Percentiles rank a stretch among this genome's conserved stretches.
Conservation (phyloP, 371 early-diverging fungal species). For the Saksenaea vasiformis region DNA sequence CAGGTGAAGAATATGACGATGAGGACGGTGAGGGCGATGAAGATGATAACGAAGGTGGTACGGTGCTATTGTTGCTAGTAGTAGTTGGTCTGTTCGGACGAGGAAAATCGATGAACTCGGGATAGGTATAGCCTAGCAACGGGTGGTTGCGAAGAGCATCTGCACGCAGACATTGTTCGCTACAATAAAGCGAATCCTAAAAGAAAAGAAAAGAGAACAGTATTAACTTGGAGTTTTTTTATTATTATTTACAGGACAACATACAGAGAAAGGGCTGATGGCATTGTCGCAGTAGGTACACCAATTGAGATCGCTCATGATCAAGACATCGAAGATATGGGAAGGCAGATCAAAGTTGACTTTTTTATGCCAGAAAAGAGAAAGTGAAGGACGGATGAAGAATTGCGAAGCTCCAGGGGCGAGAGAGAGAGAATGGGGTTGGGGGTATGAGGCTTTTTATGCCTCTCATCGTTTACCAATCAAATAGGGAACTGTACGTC, state of each 20-base stretch:
- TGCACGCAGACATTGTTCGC: conserved; percentile 25
- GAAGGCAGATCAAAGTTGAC: neutral
- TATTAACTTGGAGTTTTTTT: neutral
- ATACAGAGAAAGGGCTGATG: conserved; percentile 26
- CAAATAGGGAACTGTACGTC: neutral
- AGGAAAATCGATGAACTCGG: conserved; percentile 32
- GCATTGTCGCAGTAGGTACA: conserved; percentile 27
- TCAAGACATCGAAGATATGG: conserved; percentile 1
- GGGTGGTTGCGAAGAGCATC: conserved; percentile 33
- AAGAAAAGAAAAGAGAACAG: neutral
- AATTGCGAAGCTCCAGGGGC: neutral
- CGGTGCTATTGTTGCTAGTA: neutral
- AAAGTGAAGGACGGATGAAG: neutral
- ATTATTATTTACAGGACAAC: neutral
- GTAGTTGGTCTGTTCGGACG: conserved; percentile 11
- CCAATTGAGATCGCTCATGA: conserved; percentile 28
- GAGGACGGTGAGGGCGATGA: conserved; percentile 1
- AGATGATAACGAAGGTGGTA: neutral
- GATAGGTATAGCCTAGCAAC: conserved; percentile 26
- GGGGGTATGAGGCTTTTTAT: conserved; percentile 1
- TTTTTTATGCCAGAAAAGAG: neutral
- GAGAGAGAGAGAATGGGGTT: neutral
- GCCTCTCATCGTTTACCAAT: neutral
- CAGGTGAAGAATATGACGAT: neutral
- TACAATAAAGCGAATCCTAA: conserved; percentile 34